These are phyloP conservation scores for Tulasnella sp. DNA, from an alignment of 768 basidiomycete genomes.

Conservation along the genomic window DNA sequence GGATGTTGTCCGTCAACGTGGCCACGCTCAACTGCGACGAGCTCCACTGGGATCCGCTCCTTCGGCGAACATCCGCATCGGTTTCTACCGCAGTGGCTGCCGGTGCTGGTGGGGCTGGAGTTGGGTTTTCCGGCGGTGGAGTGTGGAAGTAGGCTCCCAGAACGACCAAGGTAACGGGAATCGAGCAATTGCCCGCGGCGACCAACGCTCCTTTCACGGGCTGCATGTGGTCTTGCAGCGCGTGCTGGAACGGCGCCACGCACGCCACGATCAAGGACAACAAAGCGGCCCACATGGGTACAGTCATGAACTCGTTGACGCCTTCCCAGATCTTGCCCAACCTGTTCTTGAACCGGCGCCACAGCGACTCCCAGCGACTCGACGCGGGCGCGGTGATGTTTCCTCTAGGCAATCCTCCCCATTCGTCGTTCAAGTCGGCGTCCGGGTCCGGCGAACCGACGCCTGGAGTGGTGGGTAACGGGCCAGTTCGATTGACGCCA, in stretches of 20 bases:
- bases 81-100: background rate
- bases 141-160: conserved; percentile 86
- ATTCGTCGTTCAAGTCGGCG: conserved; percentile 32
- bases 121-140: background rate
- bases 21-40: conserved; percentile 33
- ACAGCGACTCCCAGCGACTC: conserved; percentile 29
- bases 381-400: conserved; percentile 22
- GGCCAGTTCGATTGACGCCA: background rate
- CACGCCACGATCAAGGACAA: conserved; percentile 77
- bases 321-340: conserved; percentile 45
- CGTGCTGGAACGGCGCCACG: conserved; percentile 71
- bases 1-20: conserved; percentile 49
- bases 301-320: conserved; percentile 81
- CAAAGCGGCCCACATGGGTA: conserved; percentile 80
- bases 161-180: conserved; percentile 88
- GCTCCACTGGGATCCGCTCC: conserved; percentile 37
- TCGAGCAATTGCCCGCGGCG: conserved; percentile 72
- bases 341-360: conserved; percentile 40
- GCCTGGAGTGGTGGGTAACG: background rate
- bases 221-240: conserved; percentile 63
- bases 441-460: background rate
- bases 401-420: conserved; percentile 9
- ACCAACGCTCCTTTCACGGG: conserved; percentile 70
- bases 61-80: background rate
- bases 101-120: conserved; percentile 43